phyloP scores from a whole-genome alignment of 208 protist genomes.

The Porcisia hertigi region DNA sequence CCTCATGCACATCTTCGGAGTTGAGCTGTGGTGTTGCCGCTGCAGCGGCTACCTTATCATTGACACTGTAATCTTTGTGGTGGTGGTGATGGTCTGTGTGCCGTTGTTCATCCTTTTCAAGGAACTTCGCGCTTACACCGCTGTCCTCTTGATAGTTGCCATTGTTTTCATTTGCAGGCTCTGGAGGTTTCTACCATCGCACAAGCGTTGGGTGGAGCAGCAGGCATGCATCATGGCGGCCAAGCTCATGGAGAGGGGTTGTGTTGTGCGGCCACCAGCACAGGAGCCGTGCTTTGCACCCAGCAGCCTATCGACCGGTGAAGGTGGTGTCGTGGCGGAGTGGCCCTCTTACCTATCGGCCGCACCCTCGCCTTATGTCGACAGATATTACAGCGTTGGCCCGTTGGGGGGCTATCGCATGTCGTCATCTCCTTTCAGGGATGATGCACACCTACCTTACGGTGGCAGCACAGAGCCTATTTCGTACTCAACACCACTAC shows the following conservation, averaged over 20 bases:
- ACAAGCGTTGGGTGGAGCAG: constrained; percentile 28
- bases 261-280: neutral
- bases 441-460: neutral
- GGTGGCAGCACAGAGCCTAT: neutral
- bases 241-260: constrained; percentile 6
- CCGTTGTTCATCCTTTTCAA: constrained; percentile 34
- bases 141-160: constrained; percentile 28
- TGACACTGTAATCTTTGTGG: constrained; percentile 17
- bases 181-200: constrained; percentile 56
- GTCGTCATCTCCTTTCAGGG: neutral
- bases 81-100: constrained; percentile 24
- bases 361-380: neutral
- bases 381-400: neutral
- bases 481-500: neutral
- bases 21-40: constrained; percentile 18
- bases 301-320: neutral
- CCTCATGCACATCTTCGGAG: constrained; percentile 12
- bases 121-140: constrained; percentile 34
- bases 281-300: neutral
- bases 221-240: constrained; percentile 15
- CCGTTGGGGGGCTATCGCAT: neutral
- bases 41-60: constrained; percentile 17
- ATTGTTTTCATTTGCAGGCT: constrained; percentile 40
- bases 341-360: constrained; percentile 4
- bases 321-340: neutral